A percentile compares a stretch with the other conserved stretches of the same genome.
phyloP scores from a whole-genome alignment of 2,329 filamentous ascomycete genomes.

The Penicillium sp. region DNA sequence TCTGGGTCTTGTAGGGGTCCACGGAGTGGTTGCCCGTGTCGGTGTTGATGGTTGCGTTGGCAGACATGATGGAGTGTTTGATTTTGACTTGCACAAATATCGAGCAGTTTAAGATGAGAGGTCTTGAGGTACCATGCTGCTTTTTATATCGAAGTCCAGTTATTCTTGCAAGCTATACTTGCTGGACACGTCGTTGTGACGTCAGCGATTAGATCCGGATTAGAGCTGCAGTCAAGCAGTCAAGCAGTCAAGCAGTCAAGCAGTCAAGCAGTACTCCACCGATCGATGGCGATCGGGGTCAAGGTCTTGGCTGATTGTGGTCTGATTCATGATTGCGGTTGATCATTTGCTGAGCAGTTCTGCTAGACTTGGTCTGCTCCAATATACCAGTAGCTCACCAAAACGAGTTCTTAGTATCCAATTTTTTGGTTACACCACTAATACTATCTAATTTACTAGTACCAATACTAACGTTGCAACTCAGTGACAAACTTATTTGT shows the following conservation, averaged over 20 bases:
- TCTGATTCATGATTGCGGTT: not conserved
- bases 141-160: slow-evolving; percentile 9
- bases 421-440: too few relatives aligned
- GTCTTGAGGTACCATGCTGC: not conserved
- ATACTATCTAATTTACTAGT: too few relatives aligned
- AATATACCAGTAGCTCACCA: too few relatives aligned
- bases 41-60: slow-evolving; percentile 55
- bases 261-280: not conserved
- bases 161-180: slow-evolving; percentile 13
- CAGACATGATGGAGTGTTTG: slow-evolving; percentile 30
- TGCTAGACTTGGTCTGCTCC: not conserved
- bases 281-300: not conserved
- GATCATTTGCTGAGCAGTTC: not conserved
- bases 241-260: not conserved
- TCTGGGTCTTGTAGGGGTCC: slow-evolving; percentile 82
- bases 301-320: slow-evolving; percentile 1
- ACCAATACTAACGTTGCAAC: too few relatives aligned
- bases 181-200: slow-evolving; percentile 28
- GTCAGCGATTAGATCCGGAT: slow-evolving; percentile 28
- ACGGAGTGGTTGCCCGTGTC: slow-evolving; percentile 65
- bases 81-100: not conserved
- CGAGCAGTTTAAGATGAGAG: not conserved
- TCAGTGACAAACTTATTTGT: too few relatives aligned
- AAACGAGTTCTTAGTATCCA: too few relatives aligned
- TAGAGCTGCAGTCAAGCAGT: too few relatives aligned